These are phyloP conservation scores for Colletotrichum sp. DNA, from an alignment of 2,329 filamentous ascomycete species.

Conservation along the genomic window DNA sequence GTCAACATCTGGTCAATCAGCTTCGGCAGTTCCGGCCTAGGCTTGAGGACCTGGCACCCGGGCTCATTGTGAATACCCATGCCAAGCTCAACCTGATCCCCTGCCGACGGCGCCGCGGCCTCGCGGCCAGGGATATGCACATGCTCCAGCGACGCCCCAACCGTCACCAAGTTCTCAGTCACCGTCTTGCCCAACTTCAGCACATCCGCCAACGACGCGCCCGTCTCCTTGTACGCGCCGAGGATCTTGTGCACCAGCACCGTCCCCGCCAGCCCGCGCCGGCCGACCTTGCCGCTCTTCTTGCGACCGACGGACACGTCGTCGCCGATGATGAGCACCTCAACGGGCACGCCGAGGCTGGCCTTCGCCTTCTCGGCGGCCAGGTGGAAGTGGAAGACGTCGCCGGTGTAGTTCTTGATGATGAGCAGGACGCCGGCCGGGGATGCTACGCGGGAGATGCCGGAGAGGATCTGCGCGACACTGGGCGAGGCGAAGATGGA, in stretches of 20 bases:
- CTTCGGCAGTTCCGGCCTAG: slow-evolving; percentile 43
- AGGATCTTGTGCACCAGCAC: slow-evolving; percentile 70
- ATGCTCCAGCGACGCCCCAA: slow-evolving; percentile 56
- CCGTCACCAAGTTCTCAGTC: slow-evolving; percentile 54
- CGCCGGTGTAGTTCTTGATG: slow-evolving; percentile 71
- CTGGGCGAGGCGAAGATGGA: slow-evolving; percentile 71
- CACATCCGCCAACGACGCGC: slow-evolving; percentile 46
- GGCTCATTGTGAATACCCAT: slow-evolving; percentile 78
- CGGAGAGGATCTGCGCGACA: slow-evolving; percentile 66
- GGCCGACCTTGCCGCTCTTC: slow-evolving; percentile 68
- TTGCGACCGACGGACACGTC: slow-evolving; percentile 68
- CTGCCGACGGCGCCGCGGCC: slow-evolving; percentile 32
- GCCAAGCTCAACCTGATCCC: slow-evolving; percentile 68
- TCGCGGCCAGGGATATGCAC: slow-evolving; percentile 59
- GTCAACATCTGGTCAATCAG: slow-evolving; percentile 66
- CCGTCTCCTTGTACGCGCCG: slow-evolving; percentile 53
- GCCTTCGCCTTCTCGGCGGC: slow-evolving; percentile 33
- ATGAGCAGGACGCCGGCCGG: slow-evolving; percentile 66
- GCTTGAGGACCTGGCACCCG: slow-evolving; percentile 55
- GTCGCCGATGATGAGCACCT: slow-evolving; percentile 53
- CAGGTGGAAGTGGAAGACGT: slow-evolving; percentile 60
- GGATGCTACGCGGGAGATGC: slow-evolving; percentile 58
- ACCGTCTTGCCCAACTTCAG: slow-evolving; percentile 42
- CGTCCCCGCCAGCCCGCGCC: slow-evolving; percentile 70
- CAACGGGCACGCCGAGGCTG: background rate